Percentiles rank a stretch among this genome's conserved stretches.
Evolutionary conservation across 768 basidiomycete genomes (phyloP).

Genomic region (Floccularia luteovirens): DNA sequence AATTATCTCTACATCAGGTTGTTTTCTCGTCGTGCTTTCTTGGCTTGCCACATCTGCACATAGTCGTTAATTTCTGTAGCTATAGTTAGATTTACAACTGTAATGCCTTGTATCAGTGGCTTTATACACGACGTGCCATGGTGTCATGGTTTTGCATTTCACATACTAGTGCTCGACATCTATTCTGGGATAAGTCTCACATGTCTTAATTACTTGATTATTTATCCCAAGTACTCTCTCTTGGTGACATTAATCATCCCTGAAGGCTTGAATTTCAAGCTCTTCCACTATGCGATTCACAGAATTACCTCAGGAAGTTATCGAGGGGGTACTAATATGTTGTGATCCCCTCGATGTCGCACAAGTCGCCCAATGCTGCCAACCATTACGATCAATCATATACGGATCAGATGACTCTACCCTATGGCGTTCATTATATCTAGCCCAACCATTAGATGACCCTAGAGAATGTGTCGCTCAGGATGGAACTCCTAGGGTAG

Average conservation of each 20-base stretch:
- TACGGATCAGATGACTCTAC: slow-evolving; percentile 36
- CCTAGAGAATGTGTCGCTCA: slow-evolving; percentile 40
- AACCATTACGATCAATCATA: slow-evolving; percentile 27
- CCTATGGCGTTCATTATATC: slow-evolving; percentile 63
- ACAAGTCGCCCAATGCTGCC: slow-evolving; percentile 41
- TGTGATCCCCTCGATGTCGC: slow-evolving; percentile 59
- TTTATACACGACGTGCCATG: slow-evolving; percentile 24
- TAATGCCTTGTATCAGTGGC: slow-evolving; percentile 25
- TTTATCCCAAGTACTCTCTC: not conserved
- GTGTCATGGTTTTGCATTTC: slow-evolving; percentile 12
- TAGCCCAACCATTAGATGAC: slow-evolving; percentile 57
- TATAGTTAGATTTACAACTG: slow-evolving; percentile 21
- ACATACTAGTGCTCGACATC: slow-evolving; percentile 5
- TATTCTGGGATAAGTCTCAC: not conserved
- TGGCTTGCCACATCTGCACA: slow-evolving; percentile 9
- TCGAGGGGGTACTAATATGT: slow-evolving; percentile 48
- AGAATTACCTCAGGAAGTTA: slow-evolving; percentile 49
- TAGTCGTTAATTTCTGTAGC: slow-evolving; percentile 20
- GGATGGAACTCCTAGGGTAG: slow-evolving; percentile 19
- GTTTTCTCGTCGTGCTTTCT: slow-evolving; percentile 10
- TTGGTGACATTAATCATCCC: not conserved
- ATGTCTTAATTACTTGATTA: not conserved
- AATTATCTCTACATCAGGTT: slow-evolving; percentile 5
- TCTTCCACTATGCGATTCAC: slow-evolving; percentile 15
- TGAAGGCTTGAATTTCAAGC: not conserved